These are phyloP conservation scores for Kuraishia hungarica DNA, from an alignment of 805 yeast genomes.

Conservation along the genomic window DNA sequence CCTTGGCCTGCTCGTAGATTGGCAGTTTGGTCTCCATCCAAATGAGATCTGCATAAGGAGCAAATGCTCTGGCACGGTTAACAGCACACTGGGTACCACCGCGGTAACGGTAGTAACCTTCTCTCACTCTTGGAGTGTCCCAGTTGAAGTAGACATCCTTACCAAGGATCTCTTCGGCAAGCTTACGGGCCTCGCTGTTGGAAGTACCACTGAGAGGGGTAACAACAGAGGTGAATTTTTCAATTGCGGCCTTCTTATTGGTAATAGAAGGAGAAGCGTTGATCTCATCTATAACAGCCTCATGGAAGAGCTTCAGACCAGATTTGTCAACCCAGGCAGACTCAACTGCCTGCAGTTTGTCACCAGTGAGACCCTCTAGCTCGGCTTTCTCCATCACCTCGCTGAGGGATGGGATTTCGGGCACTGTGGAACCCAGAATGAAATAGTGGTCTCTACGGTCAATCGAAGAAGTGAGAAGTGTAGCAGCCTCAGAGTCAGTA, in stretches of 20 bases:
- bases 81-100: conserved; percentile 98
- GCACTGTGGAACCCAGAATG: conserved; percentile 85
- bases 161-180: conserved; percentile 72
- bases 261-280: conserved; percentile 40
- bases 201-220: conserved; percentile 72
- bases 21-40: conserved; percentile 99
- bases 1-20: conserved; percentile 87
- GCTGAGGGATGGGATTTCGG: conserved; percentile 64
- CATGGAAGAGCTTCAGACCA: conserved; percentile 79
- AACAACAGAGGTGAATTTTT: conserved; percentile 57
- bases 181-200: conserved; percentile 66
- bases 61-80: conserved; percentile 91
- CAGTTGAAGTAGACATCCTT: conserved; percentile 85
- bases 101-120: conserved; percentile 91
- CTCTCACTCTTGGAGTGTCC: conserved; percentile 93
- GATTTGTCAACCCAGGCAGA: conserved; percentile 77
- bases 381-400: conserved; percentile 81
- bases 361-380: conserved; percentile 61
- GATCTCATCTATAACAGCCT: conserved; percentile 84
- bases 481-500: conserved; percentile 97
- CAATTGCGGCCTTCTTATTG: conserved; percentile 55
- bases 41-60: conserved; percentile 90
- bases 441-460: conserved; percentile 93
- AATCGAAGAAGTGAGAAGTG: conserved; percentile 86
- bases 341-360: conserved; percentile 64